Conservation (phyloP, 495 filamentous ascomycete species). For the Aspergillus baeticus region DNA sequence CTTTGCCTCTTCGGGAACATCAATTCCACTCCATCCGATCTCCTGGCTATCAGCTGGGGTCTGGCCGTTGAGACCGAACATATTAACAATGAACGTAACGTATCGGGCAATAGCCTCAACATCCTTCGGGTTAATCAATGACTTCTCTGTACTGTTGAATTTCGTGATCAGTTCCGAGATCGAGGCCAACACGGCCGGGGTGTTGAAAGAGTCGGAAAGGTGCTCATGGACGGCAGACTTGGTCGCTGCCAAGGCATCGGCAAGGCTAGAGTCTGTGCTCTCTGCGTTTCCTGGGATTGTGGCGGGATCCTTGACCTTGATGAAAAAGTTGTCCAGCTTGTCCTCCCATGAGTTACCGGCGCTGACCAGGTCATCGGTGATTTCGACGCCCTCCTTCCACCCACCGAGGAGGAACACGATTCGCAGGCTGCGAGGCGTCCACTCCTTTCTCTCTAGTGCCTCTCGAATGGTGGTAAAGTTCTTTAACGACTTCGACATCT, state of each 20-base stretch:
- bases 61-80: slow-evolving; percentile 76
- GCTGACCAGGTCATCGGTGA: slow-evolving; percentile 76
- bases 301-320: slow-evolving; percentile 56
- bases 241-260: slow-evolving; percentile 55
- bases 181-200: slow-evolving; percentile 68
- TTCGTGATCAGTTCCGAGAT: slow-evolving; percentile 74
- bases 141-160: slow-evolving; percentile 67
- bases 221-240: slow-evolving; percentile 64
- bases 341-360: slow-evolving; percentile 76
- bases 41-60: slow-evolving; percentile 55
- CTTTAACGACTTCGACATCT: slow-evolving; percentile 95
- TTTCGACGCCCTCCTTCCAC: slow-evolving; percentile 91
- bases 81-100: slow-evolving; percentile 79
- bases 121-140: slow-evolving; percentile 49
- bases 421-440: slow-evolving; percentile 76
- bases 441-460: slow-evolving; percentile 70
- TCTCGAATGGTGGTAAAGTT: slow-evolving; percentile 96
- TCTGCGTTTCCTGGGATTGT: slow-evolving; percentile 37
- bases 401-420: slow-evolving; percentile 84
- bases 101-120: slow-evolving; percentile 67
- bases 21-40: slow-evolving; percentile 82
- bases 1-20: slow-evolving; percentile 58
- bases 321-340: slow-evolving; percentile 87
- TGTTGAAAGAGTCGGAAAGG: slow-evolving; percentile 88
- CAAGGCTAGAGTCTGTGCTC: slow-evolving; percentile 31